These are phyloP conservation scores for Tylopilus felleus DNA, from an alignment of 768 basidiomycete species.

Conservation along the genomic window DNA sequence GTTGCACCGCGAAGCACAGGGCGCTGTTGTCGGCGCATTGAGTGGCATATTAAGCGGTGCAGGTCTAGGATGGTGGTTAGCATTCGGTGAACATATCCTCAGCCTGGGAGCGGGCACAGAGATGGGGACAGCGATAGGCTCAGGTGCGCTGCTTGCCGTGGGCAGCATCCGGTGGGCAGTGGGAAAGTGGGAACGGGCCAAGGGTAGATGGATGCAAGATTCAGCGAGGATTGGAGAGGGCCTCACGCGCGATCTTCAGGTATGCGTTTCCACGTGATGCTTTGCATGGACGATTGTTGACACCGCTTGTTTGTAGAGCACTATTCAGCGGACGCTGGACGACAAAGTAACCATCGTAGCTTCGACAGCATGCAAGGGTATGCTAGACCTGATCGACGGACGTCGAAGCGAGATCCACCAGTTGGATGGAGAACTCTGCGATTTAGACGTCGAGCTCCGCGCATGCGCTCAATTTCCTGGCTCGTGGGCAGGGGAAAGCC, in stretches of 20 bases:
- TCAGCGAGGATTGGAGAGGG: constrained; percentile 61
- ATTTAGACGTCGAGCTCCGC: constrained; percentile 36
- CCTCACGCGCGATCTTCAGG: constrained; percentile 61
- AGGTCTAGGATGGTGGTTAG: constrained; percentile 55
- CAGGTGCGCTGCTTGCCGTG: constrained; percentile 51
- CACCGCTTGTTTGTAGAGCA: constrained; percentile 35
- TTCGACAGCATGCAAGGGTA: constrained; percentile 43
- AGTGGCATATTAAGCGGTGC: constrained; percentile 48
- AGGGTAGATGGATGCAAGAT: constrained; percentile 66
- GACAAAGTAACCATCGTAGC: constrained; percentile 54
- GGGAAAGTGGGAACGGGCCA: constrained; percentile 65
- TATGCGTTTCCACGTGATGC: constrained; percentile 24
- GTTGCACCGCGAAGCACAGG: constrained; percentile 65
- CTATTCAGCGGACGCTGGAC: constrained; percentile 44
- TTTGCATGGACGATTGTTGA: constrained; percentile 1
- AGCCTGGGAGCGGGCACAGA: constrained; percentile 41
- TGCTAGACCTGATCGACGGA: constrained; percentile 40
- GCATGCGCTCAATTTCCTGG: constrained; percentile 7
- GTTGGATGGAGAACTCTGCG: constrained; percentile 42
- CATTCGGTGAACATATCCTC: constrained; percentile 38
- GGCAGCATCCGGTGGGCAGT: constrained; percentile 59
- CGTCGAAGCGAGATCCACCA: constrained; percentile 45
- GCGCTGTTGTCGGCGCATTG: constrained; percentile 48
- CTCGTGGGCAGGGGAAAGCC: constrained; percentile 2
- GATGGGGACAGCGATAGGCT: constrained; percentile 54